Base-by-base conservation (phyloP, 2,329 filamentous ascomycete species). In the Aphanocladium album region DNA sequence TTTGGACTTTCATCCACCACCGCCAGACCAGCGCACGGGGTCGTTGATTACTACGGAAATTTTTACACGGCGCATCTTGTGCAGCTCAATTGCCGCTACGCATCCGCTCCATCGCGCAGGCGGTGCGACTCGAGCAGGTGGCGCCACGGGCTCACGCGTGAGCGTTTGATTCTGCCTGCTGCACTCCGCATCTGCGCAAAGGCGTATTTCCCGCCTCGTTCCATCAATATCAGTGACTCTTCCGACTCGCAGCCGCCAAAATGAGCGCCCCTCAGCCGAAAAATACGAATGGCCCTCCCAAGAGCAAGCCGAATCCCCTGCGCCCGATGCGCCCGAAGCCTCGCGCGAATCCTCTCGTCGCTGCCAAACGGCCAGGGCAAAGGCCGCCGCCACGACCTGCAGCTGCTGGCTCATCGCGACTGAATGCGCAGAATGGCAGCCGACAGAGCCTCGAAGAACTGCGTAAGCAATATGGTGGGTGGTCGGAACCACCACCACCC, bases 261-360 rank as follows among this genome's bases (percentile, higher is more conserved):
- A 82, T 82, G 80, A 81, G 75, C 68, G 75, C 74, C 45, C 73
- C 74, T 50, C 74, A 74, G 11, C 66, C 76, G 30, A 71, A 71
- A 51, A 67, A 66, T 47, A 68, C 70, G 39, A 76, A 74, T 67
- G 74, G 73, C 60, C 62, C 66, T 53, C 66, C 72, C 19, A 60
- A 65, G 45, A 47, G 49, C 27, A 75, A 72, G 62, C 65, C 70
- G 27, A 76, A 76, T 62, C 74, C 74, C 19, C 63, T 76, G 46
- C 73, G 76, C 39, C 74, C 76, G 33, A 73, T 78, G 65, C 74
- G 78, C 37, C 75, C 70, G 60, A 72, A 69, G 54, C 74, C 76
- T 59, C 74, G 79, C 61, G 76, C 79, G 60, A 86, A 90, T 67
- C 88, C 89, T 33, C 76, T 90, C 21, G 84, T 88, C 56, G 79